phyloP scores from a whole-genome alignment of 169 alveolate species.

The Condylostoma magnum region DNA sequence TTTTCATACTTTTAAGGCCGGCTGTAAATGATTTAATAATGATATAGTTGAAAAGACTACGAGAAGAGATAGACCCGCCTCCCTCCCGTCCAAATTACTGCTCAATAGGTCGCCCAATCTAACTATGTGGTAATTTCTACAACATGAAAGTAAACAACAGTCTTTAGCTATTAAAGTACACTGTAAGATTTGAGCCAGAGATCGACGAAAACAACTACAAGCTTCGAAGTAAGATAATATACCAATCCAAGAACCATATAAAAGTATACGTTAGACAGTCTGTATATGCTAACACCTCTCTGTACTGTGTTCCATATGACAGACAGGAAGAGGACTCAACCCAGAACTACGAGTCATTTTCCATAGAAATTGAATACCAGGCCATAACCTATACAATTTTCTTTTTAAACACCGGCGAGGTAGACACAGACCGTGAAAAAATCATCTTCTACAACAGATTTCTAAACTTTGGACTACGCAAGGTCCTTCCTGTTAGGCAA shows the following conservation, averaged over 20 bases:
- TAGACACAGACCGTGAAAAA: not conserved
- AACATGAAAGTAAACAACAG: not conserved
- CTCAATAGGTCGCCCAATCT: constrained; percentile 1
- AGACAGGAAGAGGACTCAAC: not conserved
- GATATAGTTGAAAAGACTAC: too few relatives aligned
- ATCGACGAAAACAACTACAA: not conserved
- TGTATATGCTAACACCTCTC: constrained; percentile 15
- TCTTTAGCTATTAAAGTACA: not conserved
- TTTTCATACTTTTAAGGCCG: too few relatives aligned
- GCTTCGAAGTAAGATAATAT: not conserved
- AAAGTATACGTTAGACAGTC: not conserved
- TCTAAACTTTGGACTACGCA: not conserved
- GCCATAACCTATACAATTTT: not conserved
- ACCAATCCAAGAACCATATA: not conserved
- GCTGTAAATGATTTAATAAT: too few relatives aligned
- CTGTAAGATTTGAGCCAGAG: constrained; percentile 6
- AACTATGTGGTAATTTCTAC: constrained; percentile 1
- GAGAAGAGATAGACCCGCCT: not conserved
- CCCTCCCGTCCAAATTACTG: constrained; percentile 13
- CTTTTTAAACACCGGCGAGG: not conserved
- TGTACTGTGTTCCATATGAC: not conserved
- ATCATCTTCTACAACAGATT: constrained; percentile 3
- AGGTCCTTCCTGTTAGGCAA: not conserved
- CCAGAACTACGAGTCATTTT: not conserved
- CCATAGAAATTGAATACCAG: not conserved